Evolutionary conservation across 805 yeast genomes (phyloP), one percentile per base, ranked within the genome.

Genomic region (Metschnikowia peoriensis): DNA sequence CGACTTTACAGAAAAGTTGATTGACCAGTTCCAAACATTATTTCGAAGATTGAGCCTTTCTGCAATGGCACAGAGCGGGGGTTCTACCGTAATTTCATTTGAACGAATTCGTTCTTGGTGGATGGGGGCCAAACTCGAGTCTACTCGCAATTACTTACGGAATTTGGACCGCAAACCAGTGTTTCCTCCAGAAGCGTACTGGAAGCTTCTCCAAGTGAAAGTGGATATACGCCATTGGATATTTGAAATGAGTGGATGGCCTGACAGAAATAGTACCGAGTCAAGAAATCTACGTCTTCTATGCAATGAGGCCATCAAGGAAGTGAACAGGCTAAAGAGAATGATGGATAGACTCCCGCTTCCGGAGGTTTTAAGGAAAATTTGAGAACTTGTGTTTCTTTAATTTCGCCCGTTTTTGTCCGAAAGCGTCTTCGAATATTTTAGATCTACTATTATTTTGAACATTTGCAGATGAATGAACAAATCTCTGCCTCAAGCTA

Each of bases 161-260:
- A 15, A 14, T 1, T 34, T 40, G 10, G 41, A 6, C 35, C 45
- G 41, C 9, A 29, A 12, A 17, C 34, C 7, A 4, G 7, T 37
- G 12, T 40, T 32, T 32, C 38, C 48, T 27, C 34, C 40, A 4
- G 11, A 28, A 8, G 41, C 37, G 5, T 44, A 49, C 28, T 44
- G 52, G 52, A 44, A 49, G 28, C 41, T 44, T n/a, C 46, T 49
- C 6, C 52, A 49, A 27, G 41, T 44, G 41, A 49, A 49, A 27
- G 29, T 40, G 4, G 52, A 49, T 28, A 28, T 39, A 15, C 28
- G 39, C 22, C 29, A 44, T 29, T 49, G 52, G 52, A 6, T 15
- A 6, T 5, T 7, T 8, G 48, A 49, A 16, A 40, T 44, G 5
- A 28, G 10, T 6, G 10, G 28, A 7, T 49, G 52, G 52, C 35